A percentile compares a stretch with the other conserved stretches of the same genome.
These are phyloP conservation scores for Jacaranda copaia DNA, from an alignment of 257 asterid genomes.

Conservation along the genomic window DNA sequence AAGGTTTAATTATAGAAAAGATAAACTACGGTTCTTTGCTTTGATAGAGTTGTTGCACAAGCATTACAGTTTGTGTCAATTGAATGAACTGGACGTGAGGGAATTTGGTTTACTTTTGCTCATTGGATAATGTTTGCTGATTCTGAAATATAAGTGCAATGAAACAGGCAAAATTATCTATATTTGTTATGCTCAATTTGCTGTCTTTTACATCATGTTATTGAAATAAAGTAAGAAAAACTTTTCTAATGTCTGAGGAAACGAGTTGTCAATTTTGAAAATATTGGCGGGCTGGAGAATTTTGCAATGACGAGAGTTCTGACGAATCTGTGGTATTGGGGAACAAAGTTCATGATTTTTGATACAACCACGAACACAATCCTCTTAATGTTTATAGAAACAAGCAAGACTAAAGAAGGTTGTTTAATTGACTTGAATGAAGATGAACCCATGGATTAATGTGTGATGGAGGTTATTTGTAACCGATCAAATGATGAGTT, in stretches of 20 bases:
- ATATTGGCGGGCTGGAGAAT: neutral
- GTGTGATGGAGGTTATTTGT: neutral
- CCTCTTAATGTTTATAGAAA: constrained; percentile 4
- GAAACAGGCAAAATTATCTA: neutral
- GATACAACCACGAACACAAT: neutral
- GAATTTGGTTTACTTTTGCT: constrained; percentile 17
- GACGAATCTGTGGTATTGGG: neutral
- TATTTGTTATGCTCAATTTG: neutral
- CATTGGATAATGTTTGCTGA: neutral
- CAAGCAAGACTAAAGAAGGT: neutral
- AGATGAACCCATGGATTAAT: neutral
- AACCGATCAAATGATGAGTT: constrained; percentile 9
- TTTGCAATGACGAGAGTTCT: neutral
- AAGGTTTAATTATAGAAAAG: neutral
- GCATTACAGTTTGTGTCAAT: neutral
- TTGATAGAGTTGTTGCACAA: neutral
- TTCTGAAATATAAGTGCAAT: neutral
- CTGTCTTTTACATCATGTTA: neutral
- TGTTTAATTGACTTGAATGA: constrained; percentile 8
- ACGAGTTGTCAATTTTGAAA: neutral
- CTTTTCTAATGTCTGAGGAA: neutral
- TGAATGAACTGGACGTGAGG: neutral
- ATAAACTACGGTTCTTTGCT: neutral
- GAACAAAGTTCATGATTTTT: neutral
- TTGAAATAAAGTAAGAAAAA: neutral